Evolutionary conservation across 2,329 filamentous ascomycete species (phyloP), one percentile per base, ranked within the genome.

Genomic region (Fusarium oligoseptatum): DNA sequence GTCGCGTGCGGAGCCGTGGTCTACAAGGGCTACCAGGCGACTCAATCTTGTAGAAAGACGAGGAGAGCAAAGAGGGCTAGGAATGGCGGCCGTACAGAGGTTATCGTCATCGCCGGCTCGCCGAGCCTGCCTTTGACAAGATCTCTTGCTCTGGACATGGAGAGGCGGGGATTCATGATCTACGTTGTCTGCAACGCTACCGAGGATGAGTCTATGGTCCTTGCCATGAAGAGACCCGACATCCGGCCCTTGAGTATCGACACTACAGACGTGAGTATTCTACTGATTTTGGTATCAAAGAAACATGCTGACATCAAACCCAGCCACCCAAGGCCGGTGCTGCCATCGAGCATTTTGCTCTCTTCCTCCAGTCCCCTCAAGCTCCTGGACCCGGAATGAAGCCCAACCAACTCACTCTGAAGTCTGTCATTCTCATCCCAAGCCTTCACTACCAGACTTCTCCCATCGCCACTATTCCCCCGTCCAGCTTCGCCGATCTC

Each of bases 111-210:
- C 72, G 95, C 95, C 24, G 96, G 96, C n/a, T 95, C 94, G 22
- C 93, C 95, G 3, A 91, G 92, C 60, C 92, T 97, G 78, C 93
- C 95, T 17, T 88, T 98, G 79, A 96, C 95, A 8, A 93, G 92
- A 79, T 95, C 94, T 12, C 87, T 98, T 64, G 92, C 95, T 3
- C 84, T 95, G 57, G 97, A 99, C 80, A 87, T 99, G 76, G 97
- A 98, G 84, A 89, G 95, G 69, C 91, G 95, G 74, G 97, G 97
- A 6, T 98, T 97, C 82, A 94, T 98, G 70, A 94, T 98, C 66
- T 99, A 95, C 82, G 88, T 99, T 70, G 94, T 97, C 1, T 96
- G 95, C 78, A 93, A 91, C 73, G 94, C 91, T n/a, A 85, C 92
- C 68, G 94, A 98, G 78, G 96, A 98, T 76, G 95, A 98, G 82